Percentiles rank a stretch among this genome's conserved stretches.
Conservation (phyloP, 371 early-diverging fungal genomes). For the Actinomortierella wolfii region DNA sequence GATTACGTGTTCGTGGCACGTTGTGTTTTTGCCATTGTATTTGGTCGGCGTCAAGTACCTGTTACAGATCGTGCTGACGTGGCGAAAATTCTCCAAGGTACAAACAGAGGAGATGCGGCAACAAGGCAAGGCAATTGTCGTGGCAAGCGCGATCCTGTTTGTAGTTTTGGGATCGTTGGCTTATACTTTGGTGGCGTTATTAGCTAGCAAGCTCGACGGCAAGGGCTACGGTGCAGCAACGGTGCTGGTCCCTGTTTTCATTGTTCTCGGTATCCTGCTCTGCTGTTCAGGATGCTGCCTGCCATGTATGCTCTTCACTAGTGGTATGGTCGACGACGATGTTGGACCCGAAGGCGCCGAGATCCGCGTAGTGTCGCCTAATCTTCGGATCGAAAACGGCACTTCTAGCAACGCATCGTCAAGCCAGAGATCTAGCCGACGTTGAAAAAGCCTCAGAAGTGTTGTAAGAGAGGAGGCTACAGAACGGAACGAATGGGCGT, state of each 20-base stretch:
- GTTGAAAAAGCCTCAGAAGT: too few relatives aligned
- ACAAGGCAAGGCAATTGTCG: slow-evolving; percentile 59
- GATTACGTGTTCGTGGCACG: slow-evolving; percentile 67
- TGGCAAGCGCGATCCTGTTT: slow-evolving; percentile 55
- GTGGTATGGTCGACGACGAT: slow-evolving; percentile 10
- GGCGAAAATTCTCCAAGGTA: slow-evolving; percentile 50
- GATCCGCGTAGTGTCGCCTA: slow-evolving; percentile 40
- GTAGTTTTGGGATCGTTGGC: slow-evolving; percentile 57
- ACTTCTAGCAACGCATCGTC: neutral
- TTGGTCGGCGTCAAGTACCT: slow-evolving; percentile 65
- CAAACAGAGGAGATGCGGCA: slow-evolving; percentile 52
- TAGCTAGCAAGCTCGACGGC: slow-evolving; percentile 68
- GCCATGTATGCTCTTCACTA: slow-evolving; percentile 56
- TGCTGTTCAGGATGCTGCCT: slow-evolving; percentile 80
- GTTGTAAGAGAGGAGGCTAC: too few relatives aligned
- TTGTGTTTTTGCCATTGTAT: slow-evolving; percentile 84
- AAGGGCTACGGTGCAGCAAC: slow-evolving; percentile 55
- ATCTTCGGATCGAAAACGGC: slow-evolving; percentile 31
- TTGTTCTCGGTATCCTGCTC: slow-evolving; percentile 64
- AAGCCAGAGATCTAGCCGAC: neutral
- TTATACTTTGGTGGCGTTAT: slow-evolving; percentile 75
- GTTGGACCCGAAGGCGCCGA: slow-evolving; percentile 21
- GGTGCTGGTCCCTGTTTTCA: slow-evolving; percentile 84
- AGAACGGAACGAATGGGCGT: too few relatives aligned
- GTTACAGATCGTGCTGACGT: slow-evolving; percentile 54